A percentile compares a stretch with the other conserved stretches of the same genome.
These are phyloP conservation scores for Candolleomyces aberdarensis DNA, from an alignment of 768 basidiomycete species.

Conservation along the genomic window DNA sequence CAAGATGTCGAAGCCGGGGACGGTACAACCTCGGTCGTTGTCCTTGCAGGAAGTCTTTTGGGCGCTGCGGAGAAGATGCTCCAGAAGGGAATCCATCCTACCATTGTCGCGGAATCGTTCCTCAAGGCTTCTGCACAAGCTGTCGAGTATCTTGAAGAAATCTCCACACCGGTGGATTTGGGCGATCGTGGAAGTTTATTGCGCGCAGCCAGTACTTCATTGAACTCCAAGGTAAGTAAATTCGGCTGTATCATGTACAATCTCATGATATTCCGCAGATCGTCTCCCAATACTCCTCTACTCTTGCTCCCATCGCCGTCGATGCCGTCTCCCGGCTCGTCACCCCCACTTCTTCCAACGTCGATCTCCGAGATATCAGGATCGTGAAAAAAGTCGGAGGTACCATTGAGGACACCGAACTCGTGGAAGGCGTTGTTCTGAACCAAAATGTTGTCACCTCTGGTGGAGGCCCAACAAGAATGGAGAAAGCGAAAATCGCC, in stretches of 20 bases:
- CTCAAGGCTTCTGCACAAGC: slow-evolving; percentile 88
- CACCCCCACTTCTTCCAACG: slow-evolving; percentile 86
- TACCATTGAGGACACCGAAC: slow-evolving; percentile 97
- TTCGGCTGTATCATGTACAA: slow-evolving; percentile 1
- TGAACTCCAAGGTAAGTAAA: slow-evolving; percentile 85
- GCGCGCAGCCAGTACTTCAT: slow-evolving; percentile 89
- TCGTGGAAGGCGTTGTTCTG: slow-evolving; percentile 95
- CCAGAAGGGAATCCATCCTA: slow-evolving; percentile 95
- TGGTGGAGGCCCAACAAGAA: slow-evolving; percentile 89
- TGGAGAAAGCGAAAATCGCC: slow-evolving; percentile 98
- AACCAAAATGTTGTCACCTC: slow-evolving; percentile 91
- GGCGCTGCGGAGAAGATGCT: slow-evolving; percentile 97
- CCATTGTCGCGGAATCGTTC: slow-evolving; percentile 95
- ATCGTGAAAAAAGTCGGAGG: slow-evolving; percentile 98
- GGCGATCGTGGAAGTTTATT: slow-evolving; percentile 81
- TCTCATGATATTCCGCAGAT: slow-evolving; percentile 51
- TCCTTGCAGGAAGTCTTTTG: slow-evolving; percentile 89
- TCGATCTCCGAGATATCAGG: slow-evolving; percentile 94
- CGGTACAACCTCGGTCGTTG: slow-evolving; percentile 96
- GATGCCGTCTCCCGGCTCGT: slow-evolving; percentile 90
- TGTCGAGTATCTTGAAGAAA: slow-evolving; percentile 90
- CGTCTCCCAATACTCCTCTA: slow-evolving; percentile 98
- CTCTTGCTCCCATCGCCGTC: slow-evolving; percentile 98
- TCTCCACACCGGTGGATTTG: slow-evolving; percentile 89
- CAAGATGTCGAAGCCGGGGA: slow-evolving; percentile 99